A percentile compares a stretch with the other conserved stretches of the same genome.
Evolutionary conservation across 1,284 basidiomycete species (phyloP).

Genomic region (Singerocomus inundabilis): DNA sequence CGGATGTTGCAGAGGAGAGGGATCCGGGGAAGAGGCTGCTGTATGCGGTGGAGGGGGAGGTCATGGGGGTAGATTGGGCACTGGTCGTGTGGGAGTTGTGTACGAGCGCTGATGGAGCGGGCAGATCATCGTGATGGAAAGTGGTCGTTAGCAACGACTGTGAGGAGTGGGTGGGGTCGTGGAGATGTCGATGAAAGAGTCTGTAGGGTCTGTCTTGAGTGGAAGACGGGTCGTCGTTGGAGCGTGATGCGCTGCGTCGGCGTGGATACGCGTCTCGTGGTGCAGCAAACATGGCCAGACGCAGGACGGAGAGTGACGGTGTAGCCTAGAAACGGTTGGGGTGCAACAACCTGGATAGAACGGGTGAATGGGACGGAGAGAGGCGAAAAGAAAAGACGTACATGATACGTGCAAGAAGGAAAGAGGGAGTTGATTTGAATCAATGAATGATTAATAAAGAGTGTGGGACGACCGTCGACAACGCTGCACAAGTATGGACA

Average conservation of each 20-base stretch:
- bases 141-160: constrained; percentile 17
- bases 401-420: constrained; percentile 18
- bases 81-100: constrained; percentile 12
- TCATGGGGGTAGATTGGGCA: constrained; percentile 28
- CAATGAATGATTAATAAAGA: no score
- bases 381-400: no score
- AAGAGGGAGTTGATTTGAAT: no score
- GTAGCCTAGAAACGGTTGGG: constrained; percentile 17
- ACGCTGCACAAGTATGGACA: no score
- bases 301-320: no score
- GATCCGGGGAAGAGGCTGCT: constrained; percentile 22
- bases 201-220: constrained; percentile 10
- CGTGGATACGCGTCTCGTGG: not conserved
- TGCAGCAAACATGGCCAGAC: constrained; percentile 19
- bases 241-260: constrained; percentile 20
- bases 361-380: not conserved
- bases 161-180: constrained; percentile 18
- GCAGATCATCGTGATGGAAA: constrained; percentile 14
- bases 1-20: constrained; percentile 30
- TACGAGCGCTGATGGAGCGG: constrained; percentile 1
- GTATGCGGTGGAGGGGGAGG: constrained; percentile 26
- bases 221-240: constrained; percentile 18
- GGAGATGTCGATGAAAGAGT: constrained; percentile 11
- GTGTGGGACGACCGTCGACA: no score
- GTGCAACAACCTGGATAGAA: constrained; percentile 17